These are phyloP conservation scores for Russula dissimulans DNA, from an alignment of 768 basidiomycete genomes.

Conservation along the genomic window DNA sequence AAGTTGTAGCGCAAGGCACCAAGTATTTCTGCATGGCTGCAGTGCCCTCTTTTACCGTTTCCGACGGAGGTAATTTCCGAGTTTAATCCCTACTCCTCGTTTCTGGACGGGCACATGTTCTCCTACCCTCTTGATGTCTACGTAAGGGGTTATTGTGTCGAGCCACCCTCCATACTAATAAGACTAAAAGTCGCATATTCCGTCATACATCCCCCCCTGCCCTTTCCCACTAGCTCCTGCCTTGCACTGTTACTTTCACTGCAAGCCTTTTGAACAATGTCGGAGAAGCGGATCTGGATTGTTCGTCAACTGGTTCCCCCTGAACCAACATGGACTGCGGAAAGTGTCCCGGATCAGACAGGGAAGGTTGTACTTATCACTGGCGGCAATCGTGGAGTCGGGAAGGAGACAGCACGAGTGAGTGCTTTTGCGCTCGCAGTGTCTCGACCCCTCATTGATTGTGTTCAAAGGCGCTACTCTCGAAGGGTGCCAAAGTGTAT, in stretches of 20 bases:
- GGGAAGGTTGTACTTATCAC: constrained; percentile 12
- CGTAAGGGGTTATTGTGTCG: not conserved
- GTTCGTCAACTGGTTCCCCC: constrained; percentile 6
- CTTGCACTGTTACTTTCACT: not conserved
- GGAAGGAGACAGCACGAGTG: constrained; percentile 16
- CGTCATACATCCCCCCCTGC: not conserved
- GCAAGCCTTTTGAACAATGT: not conserved
- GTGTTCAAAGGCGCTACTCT: not conserved
- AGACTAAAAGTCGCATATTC: not conserved
- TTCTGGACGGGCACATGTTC: not conserved
- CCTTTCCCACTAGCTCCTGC: not conserved
- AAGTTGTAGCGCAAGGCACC: too few relatives aligned
- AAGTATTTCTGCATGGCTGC: too few relatives aligned
- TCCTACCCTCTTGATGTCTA: not conserved
- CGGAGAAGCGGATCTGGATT: not conserved
- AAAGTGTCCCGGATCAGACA: constrained; percentile 10
- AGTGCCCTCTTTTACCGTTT: too few relatives aligned
- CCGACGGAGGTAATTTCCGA: too few relatives aligned
- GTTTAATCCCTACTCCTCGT: not conserved
- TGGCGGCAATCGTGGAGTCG: constrained; percentile 10
- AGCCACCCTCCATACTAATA: not conserved
- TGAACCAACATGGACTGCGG: constrained; percentile 7
- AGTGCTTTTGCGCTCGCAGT: not conserved
- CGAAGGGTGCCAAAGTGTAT: too few relatives aligned
- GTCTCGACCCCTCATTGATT: not conserved